Base-by-base conservation (phyloP, 2,329 filamentous ascomycete genomes). In the Sphaerulina vaccinii region DNA sequence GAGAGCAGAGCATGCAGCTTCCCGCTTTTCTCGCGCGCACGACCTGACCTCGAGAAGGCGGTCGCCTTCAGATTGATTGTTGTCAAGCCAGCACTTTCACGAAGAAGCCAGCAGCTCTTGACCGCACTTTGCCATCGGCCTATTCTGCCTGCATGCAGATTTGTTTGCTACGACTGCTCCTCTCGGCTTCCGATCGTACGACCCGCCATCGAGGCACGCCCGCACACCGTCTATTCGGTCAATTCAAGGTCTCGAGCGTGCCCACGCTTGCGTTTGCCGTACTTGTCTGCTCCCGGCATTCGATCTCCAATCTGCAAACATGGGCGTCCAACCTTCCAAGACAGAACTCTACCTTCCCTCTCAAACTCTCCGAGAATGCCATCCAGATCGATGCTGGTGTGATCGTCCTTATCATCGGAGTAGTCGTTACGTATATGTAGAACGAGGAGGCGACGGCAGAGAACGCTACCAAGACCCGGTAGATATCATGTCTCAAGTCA, bases 321-420 rank as follows among this genome's bases (percentile, higher is more conserved):
- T 66, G 64, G 64, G 64, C 56, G 37, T 62, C 18, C 52, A 55
- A 23, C 55, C 58, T 37, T 63, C 62, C 49, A 51, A 56, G 43
- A 57, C 53, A 24, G 56, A 62, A 51, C 44, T 62, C 41, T 61
- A 56, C 51, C 54, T 62, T 19, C 63, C 63, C 16, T 58, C 59
- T 39, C 59, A 62, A 47, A 50, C 51, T 27, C 54, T 64, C n/a
- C 59, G 61, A 32, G 29, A 55, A 35, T 65, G 62, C 54, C 40
- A 43, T 39, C 45, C 36, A 2, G 54, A 56, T 24, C 44, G 46
- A 39, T 63, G 61, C 49, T 63, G 57, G 47, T 62, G 62, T 49
- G 46, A 56, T 36, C 35, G 54, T 8, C 38, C 45, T n/a, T 55
- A 50, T 32, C 60, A 60, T 42, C 49, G 55, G 10, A 56, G 47